phyloP scores from a whole-genome alignment of 441 rosid species.

The Populus hybrid region DNA sequence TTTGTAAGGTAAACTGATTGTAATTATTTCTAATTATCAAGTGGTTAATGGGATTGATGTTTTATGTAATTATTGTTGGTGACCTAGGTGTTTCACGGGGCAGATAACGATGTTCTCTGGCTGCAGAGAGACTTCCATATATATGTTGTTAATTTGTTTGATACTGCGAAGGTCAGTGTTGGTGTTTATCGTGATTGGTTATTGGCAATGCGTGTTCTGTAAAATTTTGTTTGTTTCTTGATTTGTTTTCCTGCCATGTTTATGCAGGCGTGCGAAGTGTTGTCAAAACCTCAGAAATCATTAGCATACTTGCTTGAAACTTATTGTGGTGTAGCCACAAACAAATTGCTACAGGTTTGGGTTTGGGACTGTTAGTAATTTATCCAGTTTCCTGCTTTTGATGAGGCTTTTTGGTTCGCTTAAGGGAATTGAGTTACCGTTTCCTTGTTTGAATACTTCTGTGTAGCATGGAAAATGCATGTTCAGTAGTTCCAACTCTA shows the following conservation, averaged over 20 bases:
- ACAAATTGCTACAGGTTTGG: conserved; percentile 83
- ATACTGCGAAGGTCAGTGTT: conserved; percentile 80
- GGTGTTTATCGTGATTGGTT: background rate
- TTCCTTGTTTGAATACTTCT: background rate
- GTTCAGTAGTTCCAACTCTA: background rate
- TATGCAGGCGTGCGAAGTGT: conserved; percentile 78
- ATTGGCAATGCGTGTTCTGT: background rate
- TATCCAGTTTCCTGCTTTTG: conserved; percentile 9
- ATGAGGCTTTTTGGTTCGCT: background rate
- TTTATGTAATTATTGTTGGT: conserved; percentile 12
- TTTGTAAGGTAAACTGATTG: conserved; percentile 65
- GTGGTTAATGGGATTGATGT: background rate
- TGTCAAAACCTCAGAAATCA: conserved; percentile 87
- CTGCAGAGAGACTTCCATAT: conserved; percentile 94
- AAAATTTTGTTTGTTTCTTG: background rate
- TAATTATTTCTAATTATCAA: background rate
- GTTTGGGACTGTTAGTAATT: conserved; percentile 1
- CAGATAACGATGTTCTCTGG: conserved; percentile 95
- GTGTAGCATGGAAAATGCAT: background rate
- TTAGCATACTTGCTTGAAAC: conserved; percentile 85
- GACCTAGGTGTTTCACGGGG: conserved; percentile 90
- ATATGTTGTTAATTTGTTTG: conserved; percentile 89
- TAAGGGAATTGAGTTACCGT: background rate
- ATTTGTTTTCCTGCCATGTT: conserved; percentile 21
- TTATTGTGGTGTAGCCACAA: conserved; percentile 71